A percentile compares a stretch with the other conserved stretches of the same genome.
Conservation (phyloP, 371 early-diverging fungal genomes). For the Cokeromyces recurvatus region DNA sequence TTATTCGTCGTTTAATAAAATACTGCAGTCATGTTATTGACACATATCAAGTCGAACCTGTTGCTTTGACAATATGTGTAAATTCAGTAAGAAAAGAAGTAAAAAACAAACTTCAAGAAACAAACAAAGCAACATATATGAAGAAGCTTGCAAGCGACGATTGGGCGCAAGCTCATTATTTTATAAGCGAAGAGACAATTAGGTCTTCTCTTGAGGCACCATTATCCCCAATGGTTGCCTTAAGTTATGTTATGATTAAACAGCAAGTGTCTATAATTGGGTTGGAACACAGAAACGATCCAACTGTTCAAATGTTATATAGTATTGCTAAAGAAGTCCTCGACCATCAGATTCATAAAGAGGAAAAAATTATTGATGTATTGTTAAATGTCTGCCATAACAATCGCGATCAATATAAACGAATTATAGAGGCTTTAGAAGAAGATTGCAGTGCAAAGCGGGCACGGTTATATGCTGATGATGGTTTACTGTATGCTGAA, state of each 20-base stretch:
- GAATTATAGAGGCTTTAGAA: conserved; percentile 9
- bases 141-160: no score
- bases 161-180: background rate
- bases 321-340: conserved; percentile 7
- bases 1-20: conserved; percentile 33
- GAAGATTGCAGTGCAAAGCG: background rate
- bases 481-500: conserved; percentile 13
- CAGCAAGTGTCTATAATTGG: conserved; percentile 13
- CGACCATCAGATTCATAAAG: conserved; percentile 13
- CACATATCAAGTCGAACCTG: conserved; percentile 5
- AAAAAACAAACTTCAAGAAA: no score
- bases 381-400: background rate
- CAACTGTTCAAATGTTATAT: conserved; percentile 12
- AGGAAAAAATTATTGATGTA: conserved; percentile 8
- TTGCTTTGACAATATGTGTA: conserved; percentile 8
- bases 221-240: conserved; percentile 12
- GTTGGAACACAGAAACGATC: conserved; percentile 13
- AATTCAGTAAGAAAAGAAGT: conserved; percentile 2
- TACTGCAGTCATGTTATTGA: conserved; percentile 4
- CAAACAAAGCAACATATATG: no score
- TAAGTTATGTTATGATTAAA: conserved; percentile 11
- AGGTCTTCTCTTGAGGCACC: conserved; percentile 1
- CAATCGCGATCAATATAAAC: conserved; percentile 9
- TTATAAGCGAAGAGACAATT: background rate
- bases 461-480: conserved; percentile 7